These are phyloP conservation scores for Spiromyces aspiralis DNA, from an alignment of 371 early-diverging fungal genomes.

Conservation along the genomic window DNA sequence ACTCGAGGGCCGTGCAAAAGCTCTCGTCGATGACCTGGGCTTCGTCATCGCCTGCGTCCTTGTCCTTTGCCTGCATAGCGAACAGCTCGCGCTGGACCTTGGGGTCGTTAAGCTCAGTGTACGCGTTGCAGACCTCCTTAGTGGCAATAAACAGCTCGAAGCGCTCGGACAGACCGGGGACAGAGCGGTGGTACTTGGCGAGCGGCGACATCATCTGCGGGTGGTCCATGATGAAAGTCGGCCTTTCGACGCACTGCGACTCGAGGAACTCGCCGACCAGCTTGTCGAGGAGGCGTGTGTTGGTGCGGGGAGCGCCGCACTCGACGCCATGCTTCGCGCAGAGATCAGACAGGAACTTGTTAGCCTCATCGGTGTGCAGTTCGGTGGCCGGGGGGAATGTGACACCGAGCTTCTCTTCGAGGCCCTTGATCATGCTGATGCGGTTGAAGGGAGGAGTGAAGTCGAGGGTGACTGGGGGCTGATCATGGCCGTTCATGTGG, in stretches of 20 bases:
- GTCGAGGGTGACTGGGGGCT: constrained; percentile 67
- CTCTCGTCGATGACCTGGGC: constrained; percentile 98
- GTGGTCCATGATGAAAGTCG: constrained; percentile 96
- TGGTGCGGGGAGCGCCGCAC: constrained; percentile 90
- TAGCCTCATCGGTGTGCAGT: constrained; percentile 64
- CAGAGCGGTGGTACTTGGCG: constrained; percentile 94
- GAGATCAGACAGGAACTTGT: constrained; percentile 76
- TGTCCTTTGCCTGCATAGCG: constrained; percentile 92
- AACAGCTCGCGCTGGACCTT: constrained; percentile 95
- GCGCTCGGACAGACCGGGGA: constrained; percentile 92
- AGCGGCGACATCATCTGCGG: constrained; percentile 99
- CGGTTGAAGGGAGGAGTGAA: constrained; percentile 97
- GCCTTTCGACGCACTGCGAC: constrained; percentile 75
- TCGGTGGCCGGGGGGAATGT: constrained; percentile 80
- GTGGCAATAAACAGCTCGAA: constrained; percentile 99
- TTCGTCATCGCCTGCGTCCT: constrained; percentile 98
- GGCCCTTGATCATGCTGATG: constrained; percentile 83
- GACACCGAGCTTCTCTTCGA: constrained; percentile 78
- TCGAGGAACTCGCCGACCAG: constrained; percentile 97
- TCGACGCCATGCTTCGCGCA: constrained; percentile 87
- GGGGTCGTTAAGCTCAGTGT: constrained; percentile 98
- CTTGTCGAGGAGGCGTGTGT: constrained; percentile 94
- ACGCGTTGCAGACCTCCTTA: constrained; percentile 98
- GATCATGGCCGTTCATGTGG: constrained; percentile 81
- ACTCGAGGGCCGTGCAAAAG: constrained; percentile 96